Evolutionary conservation across 1,139 yeast genomes (phyloP), one percentile per base, ranked within the genome.

Genomic region (Blastobotrys elegans): DNA sequence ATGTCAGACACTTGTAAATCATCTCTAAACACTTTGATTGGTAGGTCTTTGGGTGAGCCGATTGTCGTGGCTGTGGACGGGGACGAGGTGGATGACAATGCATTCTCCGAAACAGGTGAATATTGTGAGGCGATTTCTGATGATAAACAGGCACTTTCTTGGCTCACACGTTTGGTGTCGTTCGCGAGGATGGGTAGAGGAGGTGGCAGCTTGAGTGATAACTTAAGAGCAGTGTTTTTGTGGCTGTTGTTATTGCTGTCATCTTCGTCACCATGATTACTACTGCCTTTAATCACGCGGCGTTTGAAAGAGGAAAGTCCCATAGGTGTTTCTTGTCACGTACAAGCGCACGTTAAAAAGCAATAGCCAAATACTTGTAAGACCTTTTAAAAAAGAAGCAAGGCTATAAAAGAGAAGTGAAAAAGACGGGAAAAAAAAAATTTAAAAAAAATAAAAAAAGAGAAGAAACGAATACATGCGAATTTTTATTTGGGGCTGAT

Each of bases 1-100:
- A 35, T 44, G 27, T 39, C 35, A 11, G 37, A 27, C n/a, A 41
- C 18, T 11, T 38, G 41, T 18, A 43, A 14, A 27, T 43, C 47
- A 18, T 31, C 30, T 17, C 30, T 20, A 21, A 27, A 21, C 2
- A 22, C 44, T 29, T 21, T 26, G 10, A 43, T 17, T 10, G 46
- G 33, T 26, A 36, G 20, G 11, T 31, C 40, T 11, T 36, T 13
- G 5, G 46, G 46, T 14, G 46, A 35, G 14, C 38, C 16, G 11
- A 32, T 18, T 5, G 44, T 32, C 14, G 43, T 40, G 11, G 34
- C 27, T 6, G 40, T 16, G 4, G 24, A 36, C 17, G 40, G 27
- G 4, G 24, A 36, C 16, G 14, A 27, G 11, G 31, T 11, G 11
- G 31, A 27, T 30, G 5, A 30, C 16, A n/a, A n/a, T 35, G 29